A percentile compares a stretch with the other conserved stretches of the same genome.
phyloP scores from a whole-genome alignment of 129 eudicot species.

The Saussurea involucrata region DNA sequence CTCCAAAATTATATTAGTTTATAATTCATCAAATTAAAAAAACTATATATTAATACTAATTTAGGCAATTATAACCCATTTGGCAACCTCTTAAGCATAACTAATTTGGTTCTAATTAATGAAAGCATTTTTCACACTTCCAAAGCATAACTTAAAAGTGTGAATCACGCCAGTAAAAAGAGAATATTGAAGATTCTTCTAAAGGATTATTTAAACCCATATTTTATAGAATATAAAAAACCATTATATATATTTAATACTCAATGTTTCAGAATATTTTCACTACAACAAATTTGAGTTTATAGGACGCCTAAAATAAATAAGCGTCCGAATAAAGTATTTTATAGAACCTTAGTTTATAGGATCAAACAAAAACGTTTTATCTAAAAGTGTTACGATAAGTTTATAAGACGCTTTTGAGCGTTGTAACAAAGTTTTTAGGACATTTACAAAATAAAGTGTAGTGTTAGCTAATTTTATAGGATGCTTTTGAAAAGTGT shows the following conservation, averaged over 20 bases:
- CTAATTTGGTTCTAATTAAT: background rate
- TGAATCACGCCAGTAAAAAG: background rate
- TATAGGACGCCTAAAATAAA: too few relatives aligned
- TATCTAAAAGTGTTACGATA: too few relatives aligned
- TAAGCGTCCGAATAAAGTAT: too few relatives aligned
- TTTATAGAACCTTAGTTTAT: too few relatives aligned
- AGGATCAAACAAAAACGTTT: too few relatives aligned
- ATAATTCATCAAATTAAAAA: background rate
- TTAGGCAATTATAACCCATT: background rate
- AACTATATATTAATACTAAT: background rate
- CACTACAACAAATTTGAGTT: too few relatives aligned
- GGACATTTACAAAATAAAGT: too few relatives aligned
- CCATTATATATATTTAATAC: background rate
- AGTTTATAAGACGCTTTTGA: too few relatives aligned
- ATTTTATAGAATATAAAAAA: background rate
- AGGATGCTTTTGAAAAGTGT: too few relatives aligned
- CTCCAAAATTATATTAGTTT: background rate
- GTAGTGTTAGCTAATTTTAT: too few relatives aligned
- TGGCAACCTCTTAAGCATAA: background rate
- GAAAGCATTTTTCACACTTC: slow-evolving; percentile 2
- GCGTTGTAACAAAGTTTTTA: too few relatives aligned
- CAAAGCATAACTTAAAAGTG: background rate
- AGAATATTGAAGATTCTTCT: background rate
- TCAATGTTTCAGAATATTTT: too few relatives aligned
- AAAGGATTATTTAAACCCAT: background rate